phyloP scores from a whole-genome alignment of 306 rosid species.

The Cucumis hystrix region DNA sequence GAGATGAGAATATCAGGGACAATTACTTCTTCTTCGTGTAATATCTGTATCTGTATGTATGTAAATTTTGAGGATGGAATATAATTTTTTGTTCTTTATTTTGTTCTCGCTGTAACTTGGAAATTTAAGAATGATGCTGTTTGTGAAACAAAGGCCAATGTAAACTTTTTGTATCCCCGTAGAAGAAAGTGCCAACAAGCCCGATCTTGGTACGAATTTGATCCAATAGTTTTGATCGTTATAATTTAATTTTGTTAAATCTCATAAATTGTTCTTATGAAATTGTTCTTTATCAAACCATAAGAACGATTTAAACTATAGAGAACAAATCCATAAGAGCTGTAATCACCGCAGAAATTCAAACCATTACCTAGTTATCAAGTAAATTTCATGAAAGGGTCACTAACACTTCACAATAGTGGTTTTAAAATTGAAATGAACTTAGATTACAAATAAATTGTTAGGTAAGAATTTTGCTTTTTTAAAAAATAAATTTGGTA shows the following conservation, averaged over 20 bases:
- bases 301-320: too few species aligned
- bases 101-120: background rate
- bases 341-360: background rate
- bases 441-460: background rate
- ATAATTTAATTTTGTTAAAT: too few species aligned
- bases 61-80: slow-evolving; percentile 7
- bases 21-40: background rate
- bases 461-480: too few species aligned
- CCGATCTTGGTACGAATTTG: background rate
- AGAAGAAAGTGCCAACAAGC: background rate
- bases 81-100: background rate
- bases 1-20: background rate
- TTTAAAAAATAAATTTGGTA: too few species aligned
- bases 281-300: too few species aligned
- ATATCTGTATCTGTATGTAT: background rate
- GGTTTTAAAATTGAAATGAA: background rate
- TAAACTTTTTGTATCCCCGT: background rate
- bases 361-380: background rate
- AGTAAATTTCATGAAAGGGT: background rate
- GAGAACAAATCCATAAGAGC: background rate
- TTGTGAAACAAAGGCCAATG: background rate
- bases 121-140: background rate
- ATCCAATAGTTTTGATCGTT: too few species aligned
- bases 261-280: too few species aligned
- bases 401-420: background rate